Base-by-base conservation (phyloP, 1,284 basidiomycete species). In the Irpex sp. region DNA sequence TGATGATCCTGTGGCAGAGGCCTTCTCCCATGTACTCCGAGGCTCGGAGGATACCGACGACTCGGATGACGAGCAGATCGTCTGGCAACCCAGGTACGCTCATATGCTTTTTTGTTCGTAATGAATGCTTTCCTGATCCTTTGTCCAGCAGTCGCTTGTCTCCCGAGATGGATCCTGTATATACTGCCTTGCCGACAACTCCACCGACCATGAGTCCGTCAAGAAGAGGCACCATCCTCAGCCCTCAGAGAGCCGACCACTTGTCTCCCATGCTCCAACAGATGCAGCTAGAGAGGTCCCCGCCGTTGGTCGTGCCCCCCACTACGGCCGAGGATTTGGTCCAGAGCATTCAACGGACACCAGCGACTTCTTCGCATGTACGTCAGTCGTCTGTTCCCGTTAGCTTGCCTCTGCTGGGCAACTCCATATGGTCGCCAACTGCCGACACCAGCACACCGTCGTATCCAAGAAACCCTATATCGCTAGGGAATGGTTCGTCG, bases 1-100 rank as follows among this genome's bases (percentile, higher is more conserved):
- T 58, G 92, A 95, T 66, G 94, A 96, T 71, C 86, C 89, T 0
- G 84, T 96, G 57, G 83, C 86, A 51, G 84, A 90, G 37, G 93
- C 91, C 1, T 93, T 96, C 79, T 76, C 89, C 34, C 79, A 86
- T 60, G 84, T 79, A 2, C 71, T 88, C 31, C 81, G 80, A 51
- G 79, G 78, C 21, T 75, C 79, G 5, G 74, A 74, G 0, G 76
- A 76, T 52, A 77, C 76, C 31, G 73, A 77, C 7, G 81, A 82
- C 15, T 83, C 78, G 58, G 81, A 83, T 21, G 84, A 86, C 2
- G 82, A 87, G 7, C 79, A 86, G 69, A 87, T 87, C 66, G 82
- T 91, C 47, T 90, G 81, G 81, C 78, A 87, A 72, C 85, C 83
- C 52, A 82, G 84, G 86, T 86, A 63, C 47, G 75, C 64, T n/a